phyloP scores from a whole-genome alignment of 768 basidiomycete species.

The Boletales sp. region DNA sequence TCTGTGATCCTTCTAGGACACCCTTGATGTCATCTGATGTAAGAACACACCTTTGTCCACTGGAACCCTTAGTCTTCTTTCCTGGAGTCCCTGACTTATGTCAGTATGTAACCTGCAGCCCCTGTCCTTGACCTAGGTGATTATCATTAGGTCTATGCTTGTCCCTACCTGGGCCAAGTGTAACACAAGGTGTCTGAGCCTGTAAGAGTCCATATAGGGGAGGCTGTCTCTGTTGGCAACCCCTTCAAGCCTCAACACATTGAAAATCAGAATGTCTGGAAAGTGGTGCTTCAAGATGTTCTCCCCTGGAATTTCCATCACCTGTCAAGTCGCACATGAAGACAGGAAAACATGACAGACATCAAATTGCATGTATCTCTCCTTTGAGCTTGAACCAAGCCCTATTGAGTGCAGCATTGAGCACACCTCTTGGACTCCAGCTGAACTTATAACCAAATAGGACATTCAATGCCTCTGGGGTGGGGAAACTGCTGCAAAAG shows the following conservation, averaged over 20 bases:
- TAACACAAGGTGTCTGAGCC: constrained; percentile 43
- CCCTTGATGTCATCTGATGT: no score
- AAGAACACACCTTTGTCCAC: no score
- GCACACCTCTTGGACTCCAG: constrained; percentile 87
- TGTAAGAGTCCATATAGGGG: constrained; percentile 64
- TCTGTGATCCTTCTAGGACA: no score
- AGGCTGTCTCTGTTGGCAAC: constrained; percentile 83
- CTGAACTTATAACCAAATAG: constrained; percentile 89
- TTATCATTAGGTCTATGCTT: no score
- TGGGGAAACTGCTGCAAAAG: constrained; percentile 91
- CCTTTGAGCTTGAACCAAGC: constrained; percentile 62
- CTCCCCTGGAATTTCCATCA: constrained; percentile 46
- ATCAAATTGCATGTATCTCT: constrained; percentile 38
- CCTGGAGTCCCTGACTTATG: no score
- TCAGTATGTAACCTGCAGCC: no score
- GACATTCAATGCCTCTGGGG: constrained; percentile 53
- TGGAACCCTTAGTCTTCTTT: no score
- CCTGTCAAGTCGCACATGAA: constrained; percentile 30
- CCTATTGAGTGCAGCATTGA: constrained; percentile 72
- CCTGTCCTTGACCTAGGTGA: no score
- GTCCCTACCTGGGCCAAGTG: no score
- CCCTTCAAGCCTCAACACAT: constrained; percentile 69
- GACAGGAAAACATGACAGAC: background rate
- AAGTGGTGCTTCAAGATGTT: constrained; percentile 58
- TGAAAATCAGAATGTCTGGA: constrained; percentile 60